Base-by-base conservation (phyloP, 225 moss, liverwort and hornwort species). In the Bryoerythrophyllum caledonicum region DNA sequence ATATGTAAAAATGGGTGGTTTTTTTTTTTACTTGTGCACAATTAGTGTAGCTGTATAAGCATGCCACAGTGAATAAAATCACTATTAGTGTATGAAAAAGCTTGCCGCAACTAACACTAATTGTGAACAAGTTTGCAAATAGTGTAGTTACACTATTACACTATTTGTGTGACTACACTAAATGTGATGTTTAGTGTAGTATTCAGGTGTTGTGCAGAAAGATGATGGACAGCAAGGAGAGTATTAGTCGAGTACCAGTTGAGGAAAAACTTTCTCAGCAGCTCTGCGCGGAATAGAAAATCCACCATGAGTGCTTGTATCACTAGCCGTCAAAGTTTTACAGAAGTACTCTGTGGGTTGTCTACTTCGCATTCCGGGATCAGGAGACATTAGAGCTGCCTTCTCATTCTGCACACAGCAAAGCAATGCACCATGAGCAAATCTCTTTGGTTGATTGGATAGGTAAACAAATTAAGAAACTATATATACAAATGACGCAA, bases 241-340 rank as follows among this genome's bases (percentile, higher is more conserved):
- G 63, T 28, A 65, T 61, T 17, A 37, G 35, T 26, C 11, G 63
- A 49, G 59, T 82, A 87, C 87, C 87, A 87, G 68, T 23, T 82
- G 56, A 67, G 87, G 87, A 62, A 87, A 87, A 74, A 87, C 87
- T 87, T 84, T 87, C 74, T 87, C 87, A 59, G 87, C 87, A 67
- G 87, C 87, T 79, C 87, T 74, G 34, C 87, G 87, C 6, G 87
- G 87, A 68, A 87, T 84, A 59, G 87, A 87, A 74, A 87, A 87
- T 46, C 87, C 87, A 67, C 87, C 87, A 65, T 87, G 87, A 61
- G 87, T 87, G 76, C 87, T 87, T 34, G 87, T 87, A 68, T 87
- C 87, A 82, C 87, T 87, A 43, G 87, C 87, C 49, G 87, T 87
- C 76, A 87, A 82, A 63, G 87, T 87, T 43, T 87, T 87, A 82